These are phyloP conservation scores for Crucibulum laeve DNA, from an alignment of 768 basidiomycete genomes.

Conservation along the genomic window DNA sequence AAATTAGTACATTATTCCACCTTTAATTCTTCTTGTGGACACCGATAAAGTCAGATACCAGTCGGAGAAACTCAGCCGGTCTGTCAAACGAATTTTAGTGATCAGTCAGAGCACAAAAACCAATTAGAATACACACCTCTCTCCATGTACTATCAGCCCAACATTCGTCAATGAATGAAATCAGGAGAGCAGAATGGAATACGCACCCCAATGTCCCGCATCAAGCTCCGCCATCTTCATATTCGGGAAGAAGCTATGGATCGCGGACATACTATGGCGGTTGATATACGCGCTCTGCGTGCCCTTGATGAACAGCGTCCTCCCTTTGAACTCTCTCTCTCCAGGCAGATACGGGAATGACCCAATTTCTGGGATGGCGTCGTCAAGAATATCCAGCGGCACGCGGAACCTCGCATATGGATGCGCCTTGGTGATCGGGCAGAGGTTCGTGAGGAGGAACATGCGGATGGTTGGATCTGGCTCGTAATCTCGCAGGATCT, in stretches of 20 bases:
- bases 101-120: not conserved
- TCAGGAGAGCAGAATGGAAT: not conserved
- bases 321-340: conserved; percentile 47
- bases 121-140: not conserved
- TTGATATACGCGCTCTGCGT: conserved; percentile 78
- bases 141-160: not conserved
- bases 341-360: conserved; percentile 68
- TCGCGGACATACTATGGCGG: conserved; percentile 53
- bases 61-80: not conserved
- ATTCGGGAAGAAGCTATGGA: conserved; percentile 67
- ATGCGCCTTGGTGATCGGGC: conserved; percentile 21
- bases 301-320: conserved; percentile 72
- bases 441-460: conserved; percentile 80
- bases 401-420: conserved; percentile 56
- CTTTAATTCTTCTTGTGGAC: not conserved
- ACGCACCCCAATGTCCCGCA: conserved; percentile 80
- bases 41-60: not conserved
- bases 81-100: not conserved
- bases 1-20: not conserved
- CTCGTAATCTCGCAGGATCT: conserved; percentile 58
- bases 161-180: not conserved
- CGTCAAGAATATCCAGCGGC: conserved; percentile 58
- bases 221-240: conserved; percentile 60
- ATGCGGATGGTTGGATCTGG: conserved; percentile 64
- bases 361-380: conserved; percentile 61